These are phyloP conservation scores for Aotearoamyces nothofagi DNA, from an alignment of 2,329 filamentous ascomycete genomes.

Conservation along the genomic window DNA sequence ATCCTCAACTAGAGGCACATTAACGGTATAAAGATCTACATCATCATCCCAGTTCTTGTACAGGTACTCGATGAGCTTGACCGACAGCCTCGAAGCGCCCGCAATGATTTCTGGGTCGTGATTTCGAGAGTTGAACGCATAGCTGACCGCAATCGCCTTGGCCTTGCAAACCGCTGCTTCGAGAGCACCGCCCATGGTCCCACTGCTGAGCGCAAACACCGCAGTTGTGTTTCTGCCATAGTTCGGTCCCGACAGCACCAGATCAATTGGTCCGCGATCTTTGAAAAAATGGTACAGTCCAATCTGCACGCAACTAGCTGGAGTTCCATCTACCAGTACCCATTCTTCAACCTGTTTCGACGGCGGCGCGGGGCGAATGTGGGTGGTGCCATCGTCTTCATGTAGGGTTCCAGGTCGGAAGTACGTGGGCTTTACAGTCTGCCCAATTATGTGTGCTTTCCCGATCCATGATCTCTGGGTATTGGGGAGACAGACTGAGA, in stretches of 20 bases:
- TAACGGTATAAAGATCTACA: conserved; percentile 80
- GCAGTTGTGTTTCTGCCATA: conserved; percentile 74
- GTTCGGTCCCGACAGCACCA: conserved; percentile 69
- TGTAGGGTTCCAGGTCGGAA: conserved; percentile 53
- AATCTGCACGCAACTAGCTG: conserved; percentile 69
- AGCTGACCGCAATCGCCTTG: conserved; percentile 69
- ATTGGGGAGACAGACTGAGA: conserved; percentile 83
- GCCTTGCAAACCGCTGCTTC: conserved; percentile 59
- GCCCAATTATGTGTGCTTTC: conserved; percentile 91
- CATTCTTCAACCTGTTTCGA: conserved; percentile 52
- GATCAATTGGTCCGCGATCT: conserved; percentile 54
- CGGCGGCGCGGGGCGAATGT: conserved; percentile 37
- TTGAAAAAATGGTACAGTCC: conserved; percentile 68
- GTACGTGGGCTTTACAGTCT: conserved; percentile 71
- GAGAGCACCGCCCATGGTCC: conserved; percentile 62
- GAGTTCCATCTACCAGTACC: conserved; percentile 69
- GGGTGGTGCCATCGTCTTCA: conserved; percentile 51
- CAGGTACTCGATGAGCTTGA: conserved; percentile 67
- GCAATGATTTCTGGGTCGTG: conserved; percentile 73
- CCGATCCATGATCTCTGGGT: conserved; percentile 95
- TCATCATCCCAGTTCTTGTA: conserved; percentile 57
- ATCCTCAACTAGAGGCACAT: conserved; percentile 70
- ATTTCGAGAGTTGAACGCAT: conserved; percentile 75
- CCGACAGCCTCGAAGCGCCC: conserved; percentile 58
- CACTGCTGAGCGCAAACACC: conserved; percentile 62